Evolutionary conservation across 1,139 yeast genomes (phyloP), one percentile per base, ranked within the genome.

Genomic region (Pichia sp.): DNA sequence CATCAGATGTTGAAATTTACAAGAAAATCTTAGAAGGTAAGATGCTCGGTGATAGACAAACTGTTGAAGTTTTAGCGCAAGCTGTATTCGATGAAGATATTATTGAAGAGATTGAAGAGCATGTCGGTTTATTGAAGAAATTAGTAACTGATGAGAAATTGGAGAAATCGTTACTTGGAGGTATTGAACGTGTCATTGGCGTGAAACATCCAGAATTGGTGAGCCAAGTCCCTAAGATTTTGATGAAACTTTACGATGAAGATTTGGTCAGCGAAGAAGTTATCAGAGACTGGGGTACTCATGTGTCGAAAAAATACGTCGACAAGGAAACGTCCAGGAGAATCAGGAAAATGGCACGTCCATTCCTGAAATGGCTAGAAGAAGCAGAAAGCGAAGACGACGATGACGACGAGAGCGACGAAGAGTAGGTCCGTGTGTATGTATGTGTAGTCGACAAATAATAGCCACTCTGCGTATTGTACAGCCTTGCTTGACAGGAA

Each of bases 301-400:
- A 86, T 64, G 88, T 86, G 36, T 84, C 95, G 40, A 88, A 88
- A 70, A 89, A 88, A 66, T 91, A 83, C 56, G 96, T 89, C 46
- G 85, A 95, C 49, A 91, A 89, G 69, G 95, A 88, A 39, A 73
- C 79, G 35, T 83, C 94, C 40, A 89, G 89, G 69, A 89, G 86
- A 73, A 95, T 91, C 41, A 84, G 96, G 66, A 85, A 81, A 66
- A 94, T 96, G 36, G 96, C 96, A 47, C 88, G 86, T 67, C 95
- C 97, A 32, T 91, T 91, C 67, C 69, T 91, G 51, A 79, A 83
- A 55, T 91, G 98, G 98, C 76, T 91, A 52, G 81, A 86, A 60
- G 91, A 84, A 63, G 97, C 98, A 46, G 97, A 88, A 52, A 84
- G 82, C 54, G 91, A 81, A 49, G 79, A 77, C 46, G 76, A 71